These are phyloP conservation scores for Tulasnella calospora DNA, from an alignment of 768 basidiomycete species.

Conservation along the genomic window DNA sequence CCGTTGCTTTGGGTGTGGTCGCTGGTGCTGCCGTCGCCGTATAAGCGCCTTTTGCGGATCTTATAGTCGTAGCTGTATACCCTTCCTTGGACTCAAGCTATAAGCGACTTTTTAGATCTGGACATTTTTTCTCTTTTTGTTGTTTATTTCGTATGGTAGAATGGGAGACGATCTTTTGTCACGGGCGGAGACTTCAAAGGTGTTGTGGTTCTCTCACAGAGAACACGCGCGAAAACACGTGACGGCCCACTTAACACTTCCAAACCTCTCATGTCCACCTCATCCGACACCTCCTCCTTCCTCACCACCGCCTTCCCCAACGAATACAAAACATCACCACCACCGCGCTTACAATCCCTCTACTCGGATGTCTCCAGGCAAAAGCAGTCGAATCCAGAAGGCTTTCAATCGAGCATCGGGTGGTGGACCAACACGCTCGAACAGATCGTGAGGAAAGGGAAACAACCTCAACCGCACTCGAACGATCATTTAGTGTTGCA, in stretches of 20 bases:
- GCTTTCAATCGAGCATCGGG: slow-evolving; percentile 71
- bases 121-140: too few species aligned
- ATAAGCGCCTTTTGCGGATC: not conserved
- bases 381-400: slow-evolving; percentile 76
- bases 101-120: too few species aligned
- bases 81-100: too few species aligned
- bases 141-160: too few species aligned
- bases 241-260: too few species aligned
- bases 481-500: slow-evolving; percentile 56
- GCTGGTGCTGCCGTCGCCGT: not conserved
- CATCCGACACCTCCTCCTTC: not conserved
- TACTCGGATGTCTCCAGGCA: slow-evolving; percentile 86
- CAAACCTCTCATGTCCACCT: too few species aligned
- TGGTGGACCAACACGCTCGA: slow-evolving; percentile 82
- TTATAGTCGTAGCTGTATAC: not conserved
- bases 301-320: slow-evolving; percentile 24
- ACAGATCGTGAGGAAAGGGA: slow-evolving; percentile 52
- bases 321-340: slow-evolving; percentile 32
- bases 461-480: slow-evolving; percentile 39
- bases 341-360: slow-evolving; percentile 46
- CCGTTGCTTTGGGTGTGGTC: not conserved
- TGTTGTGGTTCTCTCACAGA: too few species aligned
- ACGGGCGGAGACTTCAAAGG: too few species aligned
- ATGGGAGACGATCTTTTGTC: too few species aligned
- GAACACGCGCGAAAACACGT: too few species aligned